Evolutionary conservation across 352 stramenopile genomes (phyloP), one percentile per base, ranked within the genome.

Genomic region (Pythium scleroteichum): DNA sequence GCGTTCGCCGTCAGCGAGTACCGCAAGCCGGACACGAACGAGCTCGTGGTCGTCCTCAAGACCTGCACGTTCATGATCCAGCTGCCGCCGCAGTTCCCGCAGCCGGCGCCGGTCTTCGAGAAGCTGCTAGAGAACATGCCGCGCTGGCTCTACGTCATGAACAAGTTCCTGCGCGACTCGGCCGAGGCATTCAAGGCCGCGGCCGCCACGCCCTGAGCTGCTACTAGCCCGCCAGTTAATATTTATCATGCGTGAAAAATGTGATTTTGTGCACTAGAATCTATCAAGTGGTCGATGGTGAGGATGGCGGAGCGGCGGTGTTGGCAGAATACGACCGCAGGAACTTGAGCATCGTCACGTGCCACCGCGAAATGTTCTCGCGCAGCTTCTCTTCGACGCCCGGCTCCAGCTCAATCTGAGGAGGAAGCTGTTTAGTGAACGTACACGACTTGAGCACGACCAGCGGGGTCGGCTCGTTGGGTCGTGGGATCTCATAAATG

Each of bases 401-500:
- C 0, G 48, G 32, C 2, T 29, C 35, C 5, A 62, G 22, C 1
- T 46, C 16, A 38, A 62, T 59, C 45, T 54, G 50, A 13, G 64
- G 54, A 14, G 64, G 56, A 9, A 51, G 46, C 44, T 60, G 56
- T 35, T 47, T 38, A 13, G 51, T 38, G 35, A 66, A 64, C 39
- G 47, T 12, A 12, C 46, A 67, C 9, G 22, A 54, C 40, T 61
- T 59, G n/a, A 72, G 48, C 40, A 72, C 59, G n/a, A 67, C 53
- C 4, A 72, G 27, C 7, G 45, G 35, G 33, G 52, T 23, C n/a
- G 40, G 10, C n/a, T 24, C 50, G 20, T 60, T 44, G 0, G 41
- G 38, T 2, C 46, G 40, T 3, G 23, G 41, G 20, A 46, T 26
- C 20, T 65, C 55, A 13, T 38, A 60, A 22, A 64, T 53, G 12